Percentiles rank a stretch among this genome's conserved stretches.
Conservation (phyloP, 306 rosid species). For the Inga laurina region DNA sequence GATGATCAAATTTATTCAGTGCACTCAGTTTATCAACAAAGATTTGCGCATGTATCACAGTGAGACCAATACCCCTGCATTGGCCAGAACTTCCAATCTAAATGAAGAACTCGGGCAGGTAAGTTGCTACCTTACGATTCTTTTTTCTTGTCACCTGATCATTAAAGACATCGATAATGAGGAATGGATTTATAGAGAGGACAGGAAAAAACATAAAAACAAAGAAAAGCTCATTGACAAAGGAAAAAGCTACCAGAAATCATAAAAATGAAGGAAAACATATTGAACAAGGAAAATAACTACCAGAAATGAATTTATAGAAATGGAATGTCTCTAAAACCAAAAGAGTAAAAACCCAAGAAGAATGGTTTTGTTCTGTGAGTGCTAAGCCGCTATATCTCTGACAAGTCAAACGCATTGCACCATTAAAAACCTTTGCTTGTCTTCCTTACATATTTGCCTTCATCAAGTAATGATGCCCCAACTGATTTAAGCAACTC, state of each 20-base stretch:
- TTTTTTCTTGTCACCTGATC: neutral
- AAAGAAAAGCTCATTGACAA: neutral
- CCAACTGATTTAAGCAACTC: neutral
- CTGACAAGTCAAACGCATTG: neutral
- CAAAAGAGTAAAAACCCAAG: neutral
- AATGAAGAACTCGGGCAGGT: constrained; percentile 99
- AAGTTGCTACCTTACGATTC: constrained; percentile 18
- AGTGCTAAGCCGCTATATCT: constrained; percentile 5
- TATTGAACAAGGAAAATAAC: neutral
- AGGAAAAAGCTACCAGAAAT: neutral
- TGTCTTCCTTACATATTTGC: constrained; percentile 2
- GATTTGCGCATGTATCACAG: constrained; percentile 86
- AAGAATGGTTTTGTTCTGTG: constrained; percentile 14
- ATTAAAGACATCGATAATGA: neutral
- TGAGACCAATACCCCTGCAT: constrained; percentile 91
- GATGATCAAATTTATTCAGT: constrained; percentile 98
- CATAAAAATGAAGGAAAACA: neutral
- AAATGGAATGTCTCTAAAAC: neutral
- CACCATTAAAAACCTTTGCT: neutral
- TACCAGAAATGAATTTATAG: neutral
- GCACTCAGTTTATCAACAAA: constrained; percentile 91
- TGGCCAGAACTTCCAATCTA: constrained; percentile 97
- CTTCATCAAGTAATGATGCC: neutral
- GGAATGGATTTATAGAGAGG: constrained; percentile 1
- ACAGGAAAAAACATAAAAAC: neutral